Percentiles rank a stretch among this genome's conserved stretches.
Evolutionary conservation across 2,329 filamentous ascomycete species (phyloP).

Genomic region (Aspergillus fumigatus): DNA sequence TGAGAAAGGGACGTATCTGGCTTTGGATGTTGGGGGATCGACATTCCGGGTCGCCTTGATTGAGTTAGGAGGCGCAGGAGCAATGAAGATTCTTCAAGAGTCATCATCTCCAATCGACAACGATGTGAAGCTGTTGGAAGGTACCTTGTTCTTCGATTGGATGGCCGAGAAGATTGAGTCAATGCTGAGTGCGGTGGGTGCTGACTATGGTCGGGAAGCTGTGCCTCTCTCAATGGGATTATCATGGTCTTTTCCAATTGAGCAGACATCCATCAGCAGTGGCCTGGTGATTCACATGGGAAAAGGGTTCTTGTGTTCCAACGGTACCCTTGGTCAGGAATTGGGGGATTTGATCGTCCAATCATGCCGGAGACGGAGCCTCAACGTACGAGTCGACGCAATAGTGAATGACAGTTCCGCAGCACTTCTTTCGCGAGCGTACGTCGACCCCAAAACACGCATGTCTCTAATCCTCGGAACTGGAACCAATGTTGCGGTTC

Average conservation of each 20-base stretch:
- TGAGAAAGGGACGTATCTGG: constrained; percentile 57
- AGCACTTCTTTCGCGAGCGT: constrained; percentile 58
- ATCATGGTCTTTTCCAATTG: constrained; percentile 64
- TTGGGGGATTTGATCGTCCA: constrained; percentile 56
- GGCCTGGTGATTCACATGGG: constrained; percentile 60
- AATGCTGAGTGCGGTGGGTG: constrained; percentile 44
- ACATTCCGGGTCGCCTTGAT: constrained; percentile 61
- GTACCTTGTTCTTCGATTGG: constrained; percentile 61
- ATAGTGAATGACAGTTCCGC: constrained; percentile 63
- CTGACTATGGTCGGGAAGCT: constrained; percentile 35
- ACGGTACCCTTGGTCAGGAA: constrained; percentile 56
- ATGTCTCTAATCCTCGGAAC: constrained; percentile 63
- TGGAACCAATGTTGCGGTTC: constrained; percentile 61
- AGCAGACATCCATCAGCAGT: constrained; percentile 57
- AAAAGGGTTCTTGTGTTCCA: constrained; percentile 59
- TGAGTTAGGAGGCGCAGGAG: constrained; percentile 48
- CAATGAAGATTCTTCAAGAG: constrained; percentile 53
- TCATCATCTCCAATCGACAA: constrained; percentile 54
- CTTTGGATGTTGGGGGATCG: constrained; percentile 63
- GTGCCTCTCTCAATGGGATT: constrained; percentile 54
- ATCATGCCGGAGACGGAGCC: constrained; percentile 50
- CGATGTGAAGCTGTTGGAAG: constrained; percentile 50
- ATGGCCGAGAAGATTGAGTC: constrained; percentile 58
- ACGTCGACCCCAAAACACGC: constrained; percentile 55
- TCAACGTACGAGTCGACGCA: constrained; percentile 57